These are phyloP conservation scores for Cicer chorassanicum DNA, from an alignment of 306 rosid genomes.

Conservation along the genomic window DNA sequence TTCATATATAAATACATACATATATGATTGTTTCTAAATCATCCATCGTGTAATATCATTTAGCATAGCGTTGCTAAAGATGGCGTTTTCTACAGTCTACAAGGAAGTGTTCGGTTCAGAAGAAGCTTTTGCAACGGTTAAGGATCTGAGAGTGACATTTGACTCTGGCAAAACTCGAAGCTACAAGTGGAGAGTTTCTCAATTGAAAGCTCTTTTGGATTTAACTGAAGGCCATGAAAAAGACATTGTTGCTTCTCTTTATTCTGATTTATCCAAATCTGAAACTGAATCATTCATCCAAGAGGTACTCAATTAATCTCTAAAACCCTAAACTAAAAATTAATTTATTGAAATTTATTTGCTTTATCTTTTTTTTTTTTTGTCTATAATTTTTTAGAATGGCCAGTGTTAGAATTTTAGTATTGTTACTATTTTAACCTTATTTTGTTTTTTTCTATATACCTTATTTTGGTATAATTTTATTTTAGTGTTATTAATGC, in stretches of 20 bases:
- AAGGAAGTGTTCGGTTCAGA: conserved; percentile 47
- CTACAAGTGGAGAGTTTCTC: conserved; percentile 65
- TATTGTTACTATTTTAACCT: too few species aligned
- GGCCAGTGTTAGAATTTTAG: too few species aligned
- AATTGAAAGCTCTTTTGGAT: conserved; percentile 50
- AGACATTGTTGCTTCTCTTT: conserved; percentile 54
- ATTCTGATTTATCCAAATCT: conserved; percentile 58
- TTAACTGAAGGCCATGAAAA: conserved; percentile 46
- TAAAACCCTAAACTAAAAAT: not conserved
- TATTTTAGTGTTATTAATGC: too few species aligned
- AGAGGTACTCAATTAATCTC: conserved; percentile 33
- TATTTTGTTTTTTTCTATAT: too few species aligned
- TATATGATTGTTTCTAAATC: too few species aligned
- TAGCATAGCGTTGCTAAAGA: not conserved
- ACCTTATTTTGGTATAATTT: too few species aligned
- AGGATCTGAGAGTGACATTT: conserved; percentile 49
- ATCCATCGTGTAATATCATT: not conserved
- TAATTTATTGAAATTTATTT: not conserved
- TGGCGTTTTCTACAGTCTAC: conserved; percentile 28
- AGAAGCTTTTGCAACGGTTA: conserved; percentile 49
- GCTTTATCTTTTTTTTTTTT: not conserved
- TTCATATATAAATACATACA: too few species aligned
- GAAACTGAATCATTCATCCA: conserved; percentile 51
- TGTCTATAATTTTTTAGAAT: not conserved
- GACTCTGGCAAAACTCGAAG: conserved; percentile 56